Evolutionary conservation across 108 stramenopile genomes (phyloP).

Genomic region (Pseudonitzschia multiseries): DNA sequence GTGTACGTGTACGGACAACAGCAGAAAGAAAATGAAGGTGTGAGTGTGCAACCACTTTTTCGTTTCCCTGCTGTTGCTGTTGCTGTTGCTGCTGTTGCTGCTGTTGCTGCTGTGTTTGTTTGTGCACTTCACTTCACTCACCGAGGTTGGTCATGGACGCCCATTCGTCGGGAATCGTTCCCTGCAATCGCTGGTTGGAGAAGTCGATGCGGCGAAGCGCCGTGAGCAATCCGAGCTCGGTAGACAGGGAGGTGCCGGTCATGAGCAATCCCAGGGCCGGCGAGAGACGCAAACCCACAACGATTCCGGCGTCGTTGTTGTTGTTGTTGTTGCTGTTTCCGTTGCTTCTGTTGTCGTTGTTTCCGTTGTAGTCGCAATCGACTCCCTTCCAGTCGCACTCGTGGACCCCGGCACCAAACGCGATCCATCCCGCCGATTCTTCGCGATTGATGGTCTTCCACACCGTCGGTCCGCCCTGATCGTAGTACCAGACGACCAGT

Average conservation of each 20-base stretch:
- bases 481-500: conserved; percentile 32
- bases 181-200: conserved; percentile 26
- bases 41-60: no score
- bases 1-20: no score
- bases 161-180: conserved; percentile 29
- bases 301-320: neutral
- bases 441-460: conserved; percentile 35
- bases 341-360: neutral
- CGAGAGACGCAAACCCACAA: conserved; percentile 20
- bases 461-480: conserved; percentile 29
- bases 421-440: conserved; percentile 24
- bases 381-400: conserved; percentile 39
- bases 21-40: neutral
- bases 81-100: no score
- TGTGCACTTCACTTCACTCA: conserved; percentile 11
- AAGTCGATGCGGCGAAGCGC: conserved; percentile 21
- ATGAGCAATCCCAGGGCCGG: conserved; percentile 15
- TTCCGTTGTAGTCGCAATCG: conserved; percentile 10
- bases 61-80: no score
- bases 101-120: no score
- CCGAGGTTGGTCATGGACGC: conserved; percentile 19
- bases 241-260: conserved; percentile 21
- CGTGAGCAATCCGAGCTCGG: conserved; percentile 32
- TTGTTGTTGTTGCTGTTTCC: no score
- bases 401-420: conserved; percentile 22